Base-by-base conservation (phyloP, 2,329 filamentous ascomycete genomes). In the Ascochyta rabiei region DNA sequence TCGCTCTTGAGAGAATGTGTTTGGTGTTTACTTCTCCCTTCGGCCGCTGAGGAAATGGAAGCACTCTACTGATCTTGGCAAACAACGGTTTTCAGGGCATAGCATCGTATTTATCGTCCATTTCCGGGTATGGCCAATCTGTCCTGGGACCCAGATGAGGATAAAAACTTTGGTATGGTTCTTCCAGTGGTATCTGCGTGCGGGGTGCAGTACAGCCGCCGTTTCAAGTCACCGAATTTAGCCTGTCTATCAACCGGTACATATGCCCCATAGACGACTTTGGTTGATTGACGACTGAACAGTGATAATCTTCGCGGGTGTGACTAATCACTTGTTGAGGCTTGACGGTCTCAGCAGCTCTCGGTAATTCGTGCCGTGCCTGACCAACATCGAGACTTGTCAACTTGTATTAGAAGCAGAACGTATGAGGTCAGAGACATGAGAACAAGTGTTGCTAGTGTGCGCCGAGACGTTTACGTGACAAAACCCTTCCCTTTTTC, bases 241-340 rank as follows among this genome's bases (percentile, higher is more conserved):
- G 66, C 63, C 69, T 70, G 66, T 59, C 62, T 34, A 56, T 53
- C 48, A 70, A 45, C 68, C 68, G 65, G 60, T 39, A 48, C 44
- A 53, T 55, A 57, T 55, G 41, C 43, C 44, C 8, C 8, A 24
- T 19, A 7, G 8, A n/a, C 2, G 10, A 10, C 26, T 43, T 26
- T 33, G 33, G 9, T 31, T 23, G 8, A 10, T n/a, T 18, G 41
- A 34, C 3, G 18, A 23, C 7, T 44, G 28, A 16, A 31, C 8
- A 21, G 23, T 19, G 13, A n/a, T 31, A 10, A n/a, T 15, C 4
- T 15, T 43, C 5, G 18, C 26, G 21, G 13, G 7, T 31, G 16
- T 4, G 18, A 4, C n/a, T 13, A 10, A 16, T 21, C 9, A 12
- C 28, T 7, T 24, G 21, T 37, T 37, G 35, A 13, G 18, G 19